Evolutionary conservation across 2,329 filamentous ascomycete species (phyloP), one percentile per base, ranked within the genome.

Genomic region (Neofusicoccum sp.): DNA sequence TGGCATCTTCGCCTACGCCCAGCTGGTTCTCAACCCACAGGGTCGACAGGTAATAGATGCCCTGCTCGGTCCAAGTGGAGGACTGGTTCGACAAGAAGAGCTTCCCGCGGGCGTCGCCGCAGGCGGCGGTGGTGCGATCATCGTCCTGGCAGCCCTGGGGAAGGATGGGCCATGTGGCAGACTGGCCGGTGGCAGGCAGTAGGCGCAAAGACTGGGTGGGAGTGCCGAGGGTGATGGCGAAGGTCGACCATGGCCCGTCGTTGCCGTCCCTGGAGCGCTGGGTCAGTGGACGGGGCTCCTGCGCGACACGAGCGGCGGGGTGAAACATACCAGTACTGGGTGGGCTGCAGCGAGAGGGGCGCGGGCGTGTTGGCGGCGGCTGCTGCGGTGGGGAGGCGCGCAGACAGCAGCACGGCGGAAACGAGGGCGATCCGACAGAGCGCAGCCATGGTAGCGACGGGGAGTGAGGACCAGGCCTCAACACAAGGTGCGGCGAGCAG

Each of bases 91-190:
- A 68, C 34, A 71, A 66, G 65, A 73, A 74, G 3, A 70, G 60
- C 14, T 69, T 60, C 0, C 76, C 76, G 41, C 73, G 71, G 28
- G 69, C 63, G 4, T 68, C 67, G 2, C 66, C 62, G 58, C 77
- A 78, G n/a, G 69, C 59, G 11, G 52, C 37, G 3, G 67, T 67
- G 44, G 67, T 62, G 22, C 60, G 64, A 22, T 68, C 34, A 22
- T 64, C 58, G 41, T 65, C 41, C 11, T 62, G 65, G 65, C 77
- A 78, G n/a, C 69, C 75, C 64, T 76, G 70, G 4, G 74, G 69
- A 1, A 71, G 52, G 6, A 75, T 67, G 12, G 77, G 66, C 71
- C 74, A 77, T 12, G 69, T 71, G 36, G 76, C 73, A 54, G 74
- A 73, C 28, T 73, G 71, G 37, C 69, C 66, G 11, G 73, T 75